Base-by-base conservation (phyloP, 176 grass and related monocot species). In the Musa troglodytarum region DNA sequence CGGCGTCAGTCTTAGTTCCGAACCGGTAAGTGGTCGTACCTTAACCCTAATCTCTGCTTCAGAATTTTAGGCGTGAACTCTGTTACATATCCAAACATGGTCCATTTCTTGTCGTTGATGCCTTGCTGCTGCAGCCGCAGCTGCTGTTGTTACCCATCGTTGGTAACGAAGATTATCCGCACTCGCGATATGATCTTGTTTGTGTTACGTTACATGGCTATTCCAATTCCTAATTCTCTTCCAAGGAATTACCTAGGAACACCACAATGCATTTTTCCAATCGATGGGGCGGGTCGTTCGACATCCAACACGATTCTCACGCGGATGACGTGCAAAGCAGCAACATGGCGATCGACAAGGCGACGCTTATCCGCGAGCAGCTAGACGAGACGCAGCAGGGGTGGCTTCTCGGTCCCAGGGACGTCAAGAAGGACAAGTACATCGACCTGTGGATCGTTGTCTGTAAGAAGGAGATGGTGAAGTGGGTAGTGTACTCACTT, bases 261-360 rank as follows among this genome's bases (percentile, higher is more conserved):
- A 11, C 66, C 66, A 9, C 34, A n/a, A 80, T 80, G 78, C 55
- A 80, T 49, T 62, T 8, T 0, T 49, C 56, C 55, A 80, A 73
- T 56, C 78, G 59, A 13, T 80, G 78, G 78, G 78, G 78, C 43
- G 78, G 78, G 13, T 52, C 78, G 13, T 73, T 80, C 68, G 78
- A 80, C 56, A 73, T 80, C 49, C 78, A 80, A 6, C 15, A 4
- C 2, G 78, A 72, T 50, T 13, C 34, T 58, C 11, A 19, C 8
- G 34, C 68, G 12, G 78, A 80, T 14, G 78, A 80, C 20, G 66
- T 52, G 55, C 68, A 80, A 29, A 80, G 78, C 54, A 69, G 11
- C 43, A 58, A 73, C 68, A 19, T 57, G 78, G 68, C 62, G 28
- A 23, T 64, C 2, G 68, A 71, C 11, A 28, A n/a, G 54, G 10